A percentile compares a stretch with the other conserved stretches of the same genome.
These are phyloP conservation scores for Pyricularia sp. DNA, from an alignment of 2,329 filamentous ascomycete genomes.

Conservation along the genomic window DNA sequence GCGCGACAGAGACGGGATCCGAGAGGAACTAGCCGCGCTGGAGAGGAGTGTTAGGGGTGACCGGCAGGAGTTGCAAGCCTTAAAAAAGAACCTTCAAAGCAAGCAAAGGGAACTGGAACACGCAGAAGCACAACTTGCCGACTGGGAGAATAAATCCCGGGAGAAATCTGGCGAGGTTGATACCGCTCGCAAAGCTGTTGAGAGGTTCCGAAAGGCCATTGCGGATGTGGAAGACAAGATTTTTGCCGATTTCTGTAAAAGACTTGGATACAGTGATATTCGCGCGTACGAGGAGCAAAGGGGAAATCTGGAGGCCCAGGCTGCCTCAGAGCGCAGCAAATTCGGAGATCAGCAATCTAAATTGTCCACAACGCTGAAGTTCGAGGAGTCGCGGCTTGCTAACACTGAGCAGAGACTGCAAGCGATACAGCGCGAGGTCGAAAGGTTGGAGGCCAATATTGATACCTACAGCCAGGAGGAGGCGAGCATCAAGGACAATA, in stretches of 20 bases:
- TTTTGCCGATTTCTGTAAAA: conserved; percentile 73
- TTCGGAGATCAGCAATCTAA: conserved; percentile 76
- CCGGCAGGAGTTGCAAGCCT: conserved; percentile 62
- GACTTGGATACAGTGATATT: conserved; percentile 78
- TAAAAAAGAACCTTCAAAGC: conserved; percentile 72
- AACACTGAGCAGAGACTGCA: conserved; percentile 57
- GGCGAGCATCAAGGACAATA: conserved; percentile 56
- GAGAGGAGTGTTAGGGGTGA: conserved; percentile 62
- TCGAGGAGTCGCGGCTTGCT: conserved; percentile 37
- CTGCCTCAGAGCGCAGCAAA: conserved; percentile 70
- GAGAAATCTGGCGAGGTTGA: conserved; percentile 59
- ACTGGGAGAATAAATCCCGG: conserved; percentile 64
- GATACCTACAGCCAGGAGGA: conserved; percentile 60
- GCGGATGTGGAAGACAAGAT: conserved; percentile 77
- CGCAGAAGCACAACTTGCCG: conserved; percentile 57
- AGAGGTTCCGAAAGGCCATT: conserved; percentile 49
- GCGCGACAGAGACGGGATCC: conserved; percentile 65
- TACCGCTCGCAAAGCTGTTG: conserved; percentile 34
- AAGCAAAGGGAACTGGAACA: conserved; percentile 72
- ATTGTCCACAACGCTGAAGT: conserved; percentile 48
- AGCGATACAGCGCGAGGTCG: conserved; percentile 50
- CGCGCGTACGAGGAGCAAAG: conserved; percentile 90
- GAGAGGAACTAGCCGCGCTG: conserved; percentile 65
- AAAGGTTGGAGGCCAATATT: conserved; percentile 56
- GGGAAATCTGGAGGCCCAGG: conserved; percentile 82